A percentile compares a stretch with the other conserved stretches of the same genome.
phyloP scores from a whole-genome alignment of 2,329 filamentous ascomycete species.

The Diaporthe ilicicola region DNA sequence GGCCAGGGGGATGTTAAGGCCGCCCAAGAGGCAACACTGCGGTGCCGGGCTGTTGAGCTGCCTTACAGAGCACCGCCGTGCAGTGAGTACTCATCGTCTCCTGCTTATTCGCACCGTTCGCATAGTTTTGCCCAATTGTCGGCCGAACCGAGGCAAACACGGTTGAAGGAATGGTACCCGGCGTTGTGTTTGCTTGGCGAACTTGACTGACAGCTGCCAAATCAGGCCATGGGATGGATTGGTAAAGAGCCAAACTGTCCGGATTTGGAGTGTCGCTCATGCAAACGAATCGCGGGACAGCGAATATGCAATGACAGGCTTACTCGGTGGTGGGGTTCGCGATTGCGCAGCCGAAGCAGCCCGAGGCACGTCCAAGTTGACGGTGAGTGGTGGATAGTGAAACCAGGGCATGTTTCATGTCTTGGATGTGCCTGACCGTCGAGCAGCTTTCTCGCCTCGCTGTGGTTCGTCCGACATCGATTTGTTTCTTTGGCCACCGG shows the following conservation, averaged over 20 bases:
- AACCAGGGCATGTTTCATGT: conserved; percentile 29
- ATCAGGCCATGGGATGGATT: not conserved
- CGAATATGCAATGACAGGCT: not conserved
- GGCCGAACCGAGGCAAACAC: not conserved
- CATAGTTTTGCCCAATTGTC: not conserved
- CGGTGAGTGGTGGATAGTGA: not conserved
- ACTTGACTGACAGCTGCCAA: conserved; percentile 1
- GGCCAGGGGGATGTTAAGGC: not conserved
- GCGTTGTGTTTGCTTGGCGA: conserved; percentile 13
- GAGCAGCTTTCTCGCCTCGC: not conserved
- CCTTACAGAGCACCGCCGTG: not conserved
- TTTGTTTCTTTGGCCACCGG: not conserved
- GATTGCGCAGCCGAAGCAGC: conserved; percentile 16
- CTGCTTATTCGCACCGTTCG: not conserved
- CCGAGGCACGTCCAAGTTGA: not conserved
- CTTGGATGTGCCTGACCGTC: conserved; percentile 7
- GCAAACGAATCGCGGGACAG: not conserved
- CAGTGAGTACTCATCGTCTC: not conserved
- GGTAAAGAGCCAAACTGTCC: not conserved
- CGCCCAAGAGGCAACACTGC: not conserved
- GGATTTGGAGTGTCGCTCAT: not conserved
- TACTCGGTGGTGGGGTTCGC: conserved; percentile 6
- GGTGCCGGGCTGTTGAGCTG: not conserved
- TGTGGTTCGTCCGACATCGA: conserved; percentile 6
- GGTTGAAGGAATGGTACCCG: not conserved